Base-by-base conservation (phyloP, 306 rosid genomes). In the Ziziphus jujuba region DNA sequence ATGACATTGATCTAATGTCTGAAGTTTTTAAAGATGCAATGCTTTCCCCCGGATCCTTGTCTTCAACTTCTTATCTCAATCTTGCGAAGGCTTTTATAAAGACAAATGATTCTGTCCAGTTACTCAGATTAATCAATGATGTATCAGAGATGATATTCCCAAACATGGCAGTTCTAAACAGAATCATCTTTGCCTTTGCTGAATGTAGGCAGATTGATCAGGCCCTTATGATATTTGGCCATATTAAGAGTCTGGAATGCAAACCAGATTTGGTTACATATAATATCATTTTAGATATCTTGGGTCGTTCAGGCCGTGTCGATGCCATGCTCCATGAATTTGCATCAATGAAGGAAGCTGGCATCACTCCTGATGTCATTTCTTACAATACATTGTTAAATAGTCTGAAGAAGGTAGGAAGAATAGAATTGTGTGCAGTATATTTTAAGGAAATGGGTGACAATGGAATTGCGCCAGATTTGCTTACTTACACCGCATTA, bases 321-420 rank as follows among this genome's bases (percentile, higher is more conserved):
- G 77, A 77, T 77, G 89, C 87, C 69, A 84, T 84, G 87, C 78
- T 87, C 56, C 68, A 64, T 36, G 65, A 71, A 70, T 89, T 85
- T 80, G 47, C 74, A 17, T 71, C 85, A 64, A 67, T 89, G 88
- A 84, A 84, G 72, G 85, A 85, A 59, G 61, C 59, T 55, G 85
- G 84, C 59, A 70, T 89, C 64, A 60, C n/a, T 60, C 87, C 90
- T 0, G 95, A 89, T 78, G 63, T 69, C 17, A 63, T 89, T 51
- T 87, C 98, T 59, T 89, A 87, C 80, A 91, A 87, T 78, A 87
- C 90, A 13, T 61, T 91, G 59, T 63, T 91, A 70, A 87, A 87
- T 71, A 77, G 86, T 55, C 74, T 91, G 70, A 63, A 77, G 78
- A 89, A 85, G 89, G 83, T 75, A 47, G 96, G 96, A 68, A 85